A percentile compares a stretch with the other conserved stretches of the same genome.
These are phyloP conservation scores for Coniochaeta prunicola DNA, from an alignment of 2,329 filamentous ascomycete species.

Conservation along the genomic window DNA sequence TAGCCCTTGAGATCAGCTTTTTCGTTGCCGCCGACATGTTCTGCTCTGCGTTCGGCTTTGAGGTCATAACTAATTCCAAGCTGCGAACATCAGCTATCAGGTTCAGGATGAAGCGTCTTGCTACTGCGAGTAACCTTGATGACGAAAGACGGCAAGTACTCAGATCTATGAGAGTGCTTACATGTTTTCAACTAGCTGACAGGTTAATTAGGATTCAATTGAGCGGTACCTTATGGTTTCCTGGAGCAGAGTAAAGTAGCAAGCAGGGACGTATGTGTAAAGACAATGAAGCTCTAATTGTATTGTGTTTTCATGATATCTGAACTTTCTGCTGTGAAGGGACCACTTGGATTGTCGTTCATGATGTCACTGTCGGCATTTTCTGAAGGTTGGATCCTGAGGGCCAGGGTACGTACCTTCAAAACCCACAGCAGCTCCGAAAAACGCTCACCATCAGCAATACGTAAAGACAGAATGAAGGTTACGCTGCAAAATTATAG, in stretches of 20 bases:
- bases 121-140: not conserved
- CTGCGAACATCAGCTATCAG: conserved; percentile 6
- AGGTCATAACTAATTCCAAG: not conserved
- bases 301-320: not conserved
- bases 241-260: not conserved
- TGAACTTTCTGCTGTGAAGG: not conserved
- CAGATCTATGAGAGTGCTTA: not conserved
- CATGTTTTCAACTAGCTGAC: not conserved
- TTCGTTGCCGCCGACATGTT: conserved; percentile 64
- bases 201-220: not conserved
- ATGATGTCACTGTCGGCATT: conserved; percentile 8
- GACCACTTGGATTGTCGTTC: not conserved
- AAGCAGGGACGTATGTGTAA: not conserved
- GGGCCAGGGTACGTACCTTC: not conserved
- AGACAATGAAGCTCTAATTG: not conserved
- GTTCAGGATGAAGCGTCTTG: not conserved
- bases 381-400: not conserved
- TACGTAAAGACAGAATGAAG: not conserved
- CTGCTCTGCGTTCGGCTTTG: not conserved
- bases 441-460: not conserved
- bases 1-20: conserved; percentile 71
- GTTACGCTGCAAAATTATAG: too few relatives aligned
- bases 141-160: not conserved
- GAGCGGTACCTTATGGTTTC: not conserved
- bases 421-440: not conserved